These are phyloP conservation scores for Ceratobasidium sp. DNA, from an alignment of 1,284 basidiomycete species.

Conservation along the genomic window DNA sequence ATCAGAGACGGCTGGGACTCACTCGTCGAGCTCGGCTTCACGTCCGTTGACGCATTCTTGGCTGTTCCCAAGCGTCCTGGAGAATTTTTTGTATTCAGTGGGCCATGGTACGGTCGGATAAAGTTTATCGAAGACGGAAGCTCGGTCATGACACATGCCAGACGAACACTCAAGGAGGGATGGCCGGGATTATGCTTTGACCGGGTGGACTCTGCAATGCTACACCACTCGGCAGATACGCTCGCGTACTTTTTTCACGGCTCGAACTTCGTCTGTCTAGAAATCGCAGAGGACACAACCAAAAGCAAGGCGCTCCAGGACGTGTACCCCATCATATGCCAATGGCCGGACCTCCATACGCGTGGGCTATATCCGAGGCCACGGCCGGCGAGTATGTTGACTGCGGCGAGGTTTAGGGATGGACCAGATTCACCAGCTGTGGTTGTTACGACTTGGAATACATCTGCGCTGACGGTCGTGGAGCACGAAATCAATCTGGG, in stretches of 20 bases:
- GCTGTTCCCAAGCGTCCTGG: not conserved
- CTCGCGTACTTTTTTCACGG: constrained; percentile 19
- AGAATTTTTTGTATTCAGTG: constrained; percentile 18
- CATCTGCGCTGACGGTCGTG: constrained; percentile 4
- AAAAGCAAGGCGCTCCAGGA: constrained; percentile 20
- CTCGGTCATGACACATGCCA: not conserved
- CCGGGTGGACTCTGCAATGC: constrained; percentile 4
- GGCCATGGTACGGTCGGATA: constrained; percentile 10
- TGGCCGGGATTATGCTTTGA: constrained; percentile 12
- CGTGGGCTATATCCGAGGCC: constrained; percentile 20
- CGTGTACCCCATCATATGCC: constrained; percentile 9
- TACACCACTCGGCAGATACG: not conserved
- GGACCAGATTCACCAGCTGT: not conserved
- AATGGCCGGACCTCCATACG: constrained; percentile 21
- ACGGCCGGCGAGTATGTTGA: constrained; percentile 11
- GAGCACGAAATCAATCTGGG: constrained; percentile 13
- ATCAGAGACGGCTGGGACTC: constrained; percentile 20
- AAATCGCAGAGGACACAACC: constrained; percentile 17
- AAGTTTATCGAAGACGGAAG: constrained; percentile 20
- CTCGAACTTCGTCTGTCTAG: constrained; percentile 18
- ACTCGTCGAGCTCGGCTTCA: constrained; percentile 17
- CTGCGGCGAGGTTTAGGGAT: constrained; percentile 22
- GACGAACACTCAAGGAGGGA: constrained; percentile 13
- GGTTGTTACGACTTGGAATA: constrained; percentile 24
- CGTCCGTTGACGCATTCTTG: constrained; percentile 18